phyloP scores from a whole-genome alignment of 2,329 filamentous ascomycete genomes.

The Stachybotrys echinatus region DNA sequence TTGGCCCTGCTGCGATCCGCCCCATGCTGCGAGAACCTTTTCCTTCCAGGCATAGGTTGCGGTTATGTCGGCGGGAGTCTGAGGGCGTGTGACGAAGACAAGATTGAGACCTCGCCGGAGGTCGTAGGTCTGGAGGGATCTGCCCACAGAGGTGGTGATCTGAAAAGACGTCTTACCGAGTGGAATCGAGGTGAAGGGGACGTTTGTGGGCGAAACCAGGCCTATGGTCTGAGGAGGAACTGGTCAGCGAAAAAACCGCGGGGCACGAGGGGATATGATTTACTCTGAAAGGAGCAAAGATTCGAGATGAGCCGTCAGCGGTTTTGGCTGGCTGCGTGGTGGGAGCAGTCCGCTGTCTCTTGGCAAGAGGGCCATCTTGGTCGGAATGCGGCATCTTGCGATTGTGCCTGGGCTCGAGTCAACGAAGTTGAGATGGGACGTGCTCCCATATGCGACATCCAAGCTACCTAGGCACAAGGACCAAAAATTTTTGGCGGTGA shows the following conservation, averaged over 20 bases:
- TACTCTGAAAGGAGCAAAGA: conserved; percentile 91
- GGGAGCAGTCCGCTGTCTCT: conserved; percentile 61
- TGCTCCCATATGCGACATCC: neutral
- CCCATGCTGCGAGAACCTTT: conserved; percentile 85
- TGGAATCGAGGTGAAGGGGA: conserved; percentile 85
- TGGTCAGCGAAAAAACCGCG: neutral
- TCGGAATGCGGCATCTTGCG: conserved; percentile 52
- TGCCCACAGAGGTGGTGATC: conserved; percentile 90
- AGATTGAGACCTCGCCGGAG: conserved; percentile 84
- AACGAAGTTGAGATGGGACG: neutral
- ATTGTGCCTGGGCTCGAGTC: conserved; percentile 3
- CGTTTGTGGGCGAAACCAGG: conserved; percentile 81
- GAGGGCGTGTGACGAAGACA: conserved; percentile 86
- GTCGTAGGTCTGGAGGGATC: conserved; percentile 92
- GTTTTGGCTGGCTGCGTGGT: conserved; percentile 38
- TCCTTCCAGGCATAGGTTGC: conserved; percentile 86
- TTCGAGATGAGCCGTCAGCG: conserved; percentile 57
- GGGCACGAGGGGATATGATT: neutral
- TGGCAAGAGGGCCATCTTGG: conserved; percentile 59
- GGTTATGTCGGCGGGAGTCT: conserved; percentile 81
- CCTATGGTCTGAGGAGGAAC: conserved; percentile 67
- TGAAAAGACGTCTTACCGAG: conserved; percentile 94
- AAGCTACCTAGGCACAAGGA: too few species aligned
- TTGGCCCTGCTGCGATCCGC: conserved; percentile 47
- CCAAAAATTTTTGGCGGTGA: conserved; percentile 1